Conservation (phyloP, 257 asterid genomes). For the Nicotiana tabacum region DNA sequence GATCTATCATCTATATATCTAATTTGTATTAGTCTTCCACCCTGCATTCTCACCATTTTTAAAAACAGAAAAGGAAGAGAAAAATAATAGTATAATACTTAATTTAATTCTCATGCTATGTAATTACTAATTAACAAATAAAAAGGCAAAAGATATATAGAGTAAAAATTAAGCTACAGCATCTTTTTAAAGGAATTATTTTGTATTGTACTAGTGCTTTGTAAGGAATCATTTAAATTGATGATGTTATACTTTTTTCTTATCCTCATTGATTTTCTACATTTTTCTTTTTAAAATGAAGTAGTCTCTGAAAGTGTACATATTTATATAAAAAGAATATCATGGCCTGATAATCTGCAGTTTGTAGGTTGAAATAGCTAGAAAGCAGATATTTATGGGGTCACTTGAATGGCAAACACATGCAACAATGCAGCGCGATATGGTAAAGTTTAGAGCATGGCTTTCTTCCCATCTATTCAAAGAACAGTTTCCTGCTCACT, state of each 20-base stretch:
- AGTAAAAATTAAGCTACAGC: not conserved
- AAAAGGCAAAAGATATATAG: not conserved
- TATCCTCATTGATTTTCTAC: not conserved
- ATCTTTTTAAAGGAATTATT: not conserved
- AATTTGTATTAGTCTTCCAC: not conserved
- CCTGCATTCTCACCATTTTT: not conserved
- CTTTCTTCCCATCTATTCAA: constrained; percentile 71
- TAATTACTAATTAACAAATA: not conserved
- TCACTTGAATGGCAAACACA: constrained; percentile 65
- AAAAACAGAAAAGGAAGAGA: not conserved
- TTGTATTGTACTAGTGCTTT: not conserved
- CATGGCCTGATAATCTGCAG: not conserved
- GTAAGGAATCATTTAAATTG: not conserved
- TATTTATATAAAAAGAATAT: not conserved
- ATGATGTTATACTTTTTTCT: not conserved
- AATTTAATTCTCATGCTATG: not conserved
- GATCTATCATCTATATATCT: not conserved
- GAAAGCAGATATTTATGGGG: constrained; percentile 72
- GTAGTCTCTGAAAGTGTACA: not conserved
- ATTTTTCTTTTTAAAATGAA: not conserved
- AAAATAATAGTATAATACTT: no score
- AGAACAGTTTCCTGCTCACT: constrained; percentile 77
- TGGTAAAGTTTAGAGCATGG: constrained; percentile 66
- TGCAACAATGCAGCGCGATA: constrained; percentile 55
- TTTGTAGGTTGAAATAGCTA: constrained; percentile 76